Percentiles rank a stretch among this genome's conserved stretches.
phyloP scores from a whole-genome alignment of 495 filamentous ascomycete genomes.

The Neurospora sp. region DNA sequence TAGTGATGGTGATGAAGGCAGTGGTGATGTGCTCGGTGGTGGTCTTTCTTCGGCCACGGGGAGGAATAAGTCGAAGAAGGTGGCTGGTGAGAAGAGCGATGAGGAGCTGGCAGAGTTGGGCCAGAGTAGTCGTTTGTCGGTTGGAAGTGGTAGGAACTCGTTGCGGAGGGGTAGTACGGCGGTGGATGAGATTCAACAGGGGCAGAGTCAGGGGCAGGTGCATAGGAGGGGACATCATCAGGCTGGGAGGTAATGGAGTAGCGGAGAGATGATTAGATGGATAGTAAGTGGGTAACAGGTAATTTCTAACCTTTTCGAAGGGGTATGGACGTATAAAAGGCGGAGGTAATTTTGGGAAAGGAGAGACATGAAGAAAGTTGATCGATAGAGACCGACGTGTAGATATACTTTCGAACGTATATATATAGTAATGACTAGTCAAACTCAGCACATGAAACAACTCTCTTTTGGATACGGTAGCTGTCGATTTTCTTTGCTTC shows the following conservation, averaged over 20 bases:
- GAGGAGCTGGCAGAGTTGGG: constrained; percentile 29
- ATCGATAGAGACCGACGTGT: not conserved
- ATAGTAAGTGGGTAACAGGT: not conserved
- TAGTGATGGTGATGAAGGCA: constrained; percentile 1
- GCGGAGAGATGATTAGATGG: not conserved
- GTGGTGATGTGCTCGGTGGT: not conserved
- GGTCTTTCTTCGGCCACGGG: not conserved
- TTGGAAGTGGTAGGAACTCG: not conserved
- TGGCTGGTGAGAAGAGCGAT: constrained; percentile 13
- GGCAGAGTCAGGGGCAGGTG: not conserved
- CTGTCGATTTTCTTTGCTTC: not conserved
- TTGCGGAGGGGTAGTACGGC: not conserved
- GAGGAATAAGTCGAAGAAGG: not conserved
- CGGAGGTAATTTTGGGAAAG: not conserved
- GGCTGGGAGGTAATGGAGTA: not conserved
- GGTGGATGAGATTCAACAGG: constrained; percentile 3
- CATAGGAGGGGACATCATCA: not conserved
- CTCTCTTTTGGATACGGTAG: not conserved
- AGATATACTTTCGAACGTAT: not conserved
- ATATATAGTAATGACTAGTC: not conserved
- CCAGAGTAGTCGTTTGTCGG: constrained; percentile 4
- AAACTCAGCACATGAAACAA: not conserved
- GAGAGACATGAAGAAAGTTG: not conserved
- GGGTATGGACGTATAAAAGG: not conserved
- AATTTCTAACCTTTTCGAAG: not conserved